These are phyloP conservation scores for Aegilops speltoides DNA, from an alignment of 176 grass and related monocot species.

Conservation along the genomic window DNA sequence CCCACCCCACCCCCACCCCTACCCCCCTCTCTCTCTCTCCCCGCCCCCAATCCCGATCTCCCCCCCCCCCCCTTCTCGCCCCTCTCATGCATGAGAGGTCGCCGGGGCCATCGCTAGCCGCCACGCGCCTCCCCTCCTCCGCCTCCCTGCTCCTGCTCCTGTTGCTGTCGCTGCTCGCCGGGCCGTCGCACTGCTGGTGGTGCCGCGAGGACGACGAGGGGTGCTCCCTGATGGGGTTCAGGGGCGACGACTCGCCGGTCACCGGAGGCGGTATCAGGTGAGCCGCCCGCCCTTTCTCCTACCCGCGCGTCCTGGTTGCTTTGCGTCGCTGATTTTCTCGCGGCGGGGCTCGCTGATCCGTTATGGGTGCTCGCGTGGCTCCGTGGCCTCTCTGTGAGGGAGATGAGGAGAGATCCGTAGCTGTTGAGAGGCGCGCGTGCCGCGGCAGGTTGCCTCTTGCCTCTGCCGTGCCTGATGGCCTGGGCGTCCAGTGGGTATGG, in stretches of 20 bases:
- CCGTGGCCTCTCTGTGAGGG: not conserved
- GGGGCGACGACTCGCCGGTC: constrained; percentile 24
- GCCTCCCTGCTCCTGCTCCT: not conserved
- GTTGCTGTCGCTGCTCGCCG: not conserved
- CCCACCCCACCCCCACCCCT: not conserved
- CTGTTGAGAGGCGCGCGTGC: not conserved
- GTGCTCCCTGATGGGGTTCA: constrained; percentile 39
- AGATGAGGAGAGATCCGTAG: not conserved
- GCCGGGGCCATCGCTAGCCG: constrained; percentile 26
- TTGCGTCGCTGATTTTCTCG: not conserved
- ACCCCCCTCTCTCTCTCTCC: not conserved
- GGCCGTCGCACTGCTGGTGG: constrained; percentile 1
- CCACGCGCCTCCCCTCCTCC: not conserved
- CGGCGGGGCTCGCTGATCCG: not conserved
- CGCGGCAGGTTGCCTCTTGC: not conserved
- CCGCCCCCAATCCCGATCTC: not conserved
- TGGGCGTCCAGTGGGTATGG: not conserved
- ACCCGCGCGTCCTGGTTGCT: not conserved
- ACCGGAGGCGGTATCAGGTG: constrained; percentile 36
- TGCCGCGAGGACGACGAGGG: not conserved
- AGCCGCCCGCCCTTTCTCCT: not conserved
- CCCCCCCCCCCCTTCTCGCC: too few species aligned
- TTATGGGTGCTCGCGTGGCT: not conserved
- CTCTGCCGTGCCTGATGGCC: not conserved
- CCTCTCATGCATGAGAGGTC: constrained; percentile 26